Percentiles rank a stretch among this genome's conserved stretches.
Conservation (phyloP, 2,329 filamentous ascomycete species). For the Stachybotrys chlorohalonatus region DNA sequence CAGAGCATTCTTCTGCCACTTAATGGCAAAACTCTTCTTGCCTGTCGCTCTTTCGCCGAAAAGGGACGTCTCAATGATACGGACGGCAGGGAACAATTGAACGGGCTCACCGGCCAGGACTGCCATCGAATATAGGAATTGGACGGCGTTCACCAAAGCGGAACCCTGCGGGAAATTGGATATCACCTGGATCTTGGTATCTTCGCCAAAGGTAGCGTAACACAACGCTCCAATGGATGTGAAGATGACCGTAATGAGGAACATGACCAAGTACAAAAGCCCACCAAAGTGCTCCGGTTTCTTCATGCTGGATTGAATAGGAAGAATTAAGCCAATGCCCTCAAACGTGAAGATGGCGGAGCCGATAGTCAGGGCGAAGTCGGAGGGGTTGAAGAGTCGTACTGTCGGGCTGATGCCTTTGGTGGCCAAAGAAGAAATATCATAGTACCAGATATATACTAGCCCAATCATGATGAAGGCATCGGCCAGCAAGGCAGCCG, state of each 20-base stretch:
- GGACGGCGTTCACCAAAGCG: conserved; percentile 65
- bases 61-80: conserved; percentile 59
- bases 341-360: conserved; percentile 73
- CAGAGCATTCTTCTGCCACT: conserved; percentile 70
- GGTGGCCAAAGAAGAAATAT: conserved; percentile 46
- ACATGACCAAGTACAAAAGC: conserved; percentile 60
- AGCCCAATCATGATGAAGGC: conserved; percentile 64
- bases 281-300: conserved; percentile 57
- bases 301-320: conserved; percentile 69
- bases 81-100: conserved; percentile 64
- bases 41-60: conserved; percentile 58
- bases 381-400: conserved; percentile 58
- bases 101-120: conserved; percentile 67
- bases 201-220: conserved; percentile 63
- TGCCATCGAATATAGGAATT: conserved; percentile 65
- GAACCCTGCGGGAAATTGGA: conserved; percentile 65
- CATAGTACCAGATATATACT: conserved; percentile 65
- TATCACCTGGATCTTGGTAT: conserved; percentile 65
- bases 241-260: conserved; percentile 64
- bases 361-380: conserved; percentile 63
- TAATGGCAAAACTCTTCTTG: conserved; percentile 54
- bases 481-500: conserved; percentile 60
- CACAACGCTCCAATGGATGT: conserved; percentile 64
- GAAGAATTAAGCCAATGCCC: conserved; percentile 67
- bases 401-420: conserved; percentile 52